phyloP scores from a whole-genome alignment of 176 grass and related monocot genomes.

The Eleusine coracana region DNA sequence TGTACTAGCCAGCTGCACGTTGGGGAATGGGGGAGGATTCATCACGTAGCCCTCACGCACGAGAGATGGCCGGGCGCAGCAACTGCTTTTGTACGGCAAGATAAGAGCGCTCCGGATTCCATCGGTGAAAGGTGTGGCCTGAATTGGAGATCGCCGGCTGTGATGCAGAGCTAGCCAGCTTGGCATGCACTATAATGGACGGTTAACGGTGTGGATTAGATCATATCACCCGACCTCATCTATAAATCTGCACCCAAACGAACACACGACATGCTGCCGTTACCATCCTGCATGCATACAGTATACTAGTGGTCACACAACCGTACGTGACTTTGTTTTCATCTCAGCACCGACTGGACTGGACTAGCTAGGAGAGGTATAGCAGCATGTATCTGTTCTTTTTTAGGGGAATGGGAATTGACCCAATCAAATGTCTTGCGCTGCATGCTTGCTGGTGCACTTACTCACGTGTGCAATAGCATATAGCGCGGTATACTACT shows the following conservation, averaged over 20 bases:
- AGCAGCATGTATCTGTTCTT: too few species aligned
- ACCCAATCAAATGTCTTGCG: too few species aligned
- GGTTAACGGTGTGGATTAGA: background rate
- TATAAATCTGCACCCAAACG: background rate
- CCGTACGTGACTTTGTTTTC: background rate
- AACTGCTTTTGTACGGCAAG: constrained; percentile 11
- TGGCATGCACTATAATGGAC: constrained; percentile 6
- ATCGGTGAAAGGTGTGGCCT: constrained; percentile 1
- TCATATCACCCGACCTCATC: background rate
- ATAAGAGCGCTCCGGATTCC: background rate
- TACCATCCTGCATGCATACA: background rate
- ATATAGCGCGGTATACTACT: too few species aligned
- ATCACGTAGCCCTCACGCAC: background rate
- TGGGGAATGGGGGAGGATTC: background rate
- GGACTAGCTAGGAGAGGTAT: too few species aligned
- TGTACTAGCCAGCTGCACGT: background rate
- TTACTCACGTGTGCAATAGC: too few species aligned
- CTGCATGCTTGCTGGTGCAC: too few species aligned
- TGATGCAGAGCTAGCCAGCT: background rate
- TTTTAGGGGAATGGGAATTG: too few species aligned
- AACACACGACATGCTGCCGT: background rate
- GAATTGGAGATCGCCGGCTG: background rate
- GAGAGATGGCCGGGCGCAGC: background rate
- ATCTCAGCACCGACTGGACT: background rate
- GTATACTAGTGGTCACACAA: background rate